A percentile compares a stretch with the other conserved stretches of the same genome.
Conservation (phyloP, 2,329 filamentous ascomycete species). For the Colletotrichum orbiculare region DNA sequence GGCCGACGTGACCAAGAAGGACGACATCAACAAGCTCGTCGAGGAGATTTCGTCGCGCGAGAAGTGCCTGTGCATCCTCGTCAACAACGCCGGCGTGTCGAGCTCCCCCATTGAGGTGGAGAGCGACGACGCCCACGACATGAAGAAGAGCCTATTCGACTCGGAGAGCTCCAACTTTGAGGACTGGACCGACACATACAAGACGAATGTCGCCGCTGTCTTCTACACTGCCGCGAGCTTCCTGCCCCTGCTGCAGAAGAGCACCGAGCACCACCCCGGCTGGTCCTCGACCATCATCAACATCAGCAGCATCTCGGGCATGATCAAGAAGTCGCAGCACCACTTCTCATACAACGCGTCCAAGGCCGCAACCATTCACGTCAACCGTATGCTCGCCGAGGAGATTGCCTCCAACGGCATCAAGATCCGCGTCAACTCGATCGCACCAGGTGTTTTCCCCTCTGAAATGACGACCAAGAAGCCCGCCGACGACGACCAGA, state of each 20-base stretch:
- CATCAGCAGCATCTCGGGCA: conserved; percentile 74
- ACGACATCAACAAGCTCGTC: conserved; percentile 67
- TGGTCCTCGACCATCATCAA: conserved; percentile 73
- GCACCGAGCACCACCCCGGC: conserved; percentile 52
- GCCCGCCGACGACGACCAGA: conserved; percentile 59
- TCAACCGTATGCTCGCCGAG: conserved; percentile 71
- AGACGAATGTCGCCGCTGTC: conserved; percentile 78
- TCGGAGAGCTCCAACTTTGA: conserved; percentile 67
- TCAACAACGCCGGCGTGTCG: conserved; percentile 77
- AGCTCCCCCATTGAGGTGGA: conserved; percentile 66
- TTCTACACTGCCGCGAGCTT: conserved; percentile 74
- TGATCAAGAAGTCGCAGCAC: conserved; percentile 71
- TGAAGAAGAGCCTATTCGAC: conserved; percentile 75
- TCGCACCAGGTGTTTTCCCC: conserved; percentile 77
- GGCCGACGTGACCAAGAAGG: conserved; percentile 72
- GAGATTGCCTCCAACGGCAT: conserved; percentile 69
- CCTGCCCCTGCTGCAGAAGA: conserved; percentile 69
- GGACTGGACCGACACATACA: conserved; percentile 78
- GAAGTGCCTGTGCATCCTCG: conserved; percentile 69
- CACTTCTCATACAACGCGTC: conserved; percentile 74
- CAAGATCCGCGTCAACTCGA: conserved; percentile 76
- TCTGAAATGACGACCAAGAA: conserved; percentile 76
- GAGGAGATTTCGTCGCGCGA: conserved; percentile 67
- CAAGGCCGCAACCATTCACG: conserved; percentile 73
- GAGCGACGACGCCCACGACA: conserved; percentile 60